phyloP scores from a whole-genome alignment of 1,284 basidiomycete genomes.

The Puccinia horiana region DNA sequence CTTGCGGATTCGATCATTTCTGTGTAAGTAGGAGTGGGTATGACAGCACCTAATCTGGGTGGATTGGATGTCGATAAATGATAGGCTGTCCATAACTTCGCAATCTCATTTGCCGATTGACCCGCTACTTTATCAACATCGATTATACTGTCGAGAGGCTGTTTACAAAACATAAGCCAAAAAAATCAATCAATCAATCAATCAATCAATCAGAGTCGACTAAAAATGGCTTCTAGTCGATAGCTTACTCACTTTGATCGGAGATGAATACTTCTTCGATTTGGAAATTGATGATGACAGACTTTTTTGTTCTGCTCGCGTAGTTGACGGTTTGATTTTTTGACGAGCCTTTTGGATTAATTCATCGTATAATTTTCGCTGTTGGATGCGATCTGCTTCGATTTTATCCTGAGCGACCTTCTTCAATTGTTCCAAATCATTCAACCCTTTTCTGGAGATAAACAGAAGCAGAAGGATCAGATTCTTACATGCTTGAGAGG shows the following conservation, averaged over 20 bases:
- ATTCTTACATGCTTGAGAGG: no score
- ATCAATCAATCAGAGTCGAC: background rate
- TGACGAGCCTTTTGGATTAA: constrained; percentile 19
- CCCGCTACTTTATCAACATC: constrained; percentile 73
- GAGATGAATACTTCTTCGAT: constrained; percentile 35
- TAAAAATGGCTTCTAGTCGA: no score
- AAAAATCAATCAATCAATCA: background rate
- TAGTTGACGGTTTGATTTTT: background rate
- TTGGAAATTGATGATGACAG: background rate
- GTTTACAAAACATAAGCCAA: no score
- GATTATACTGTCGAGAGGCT: constrained; percentile 79
- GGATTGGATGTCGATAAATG: constrained; percentile 65
- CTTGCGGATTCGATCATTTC: constrained; percentile 69
- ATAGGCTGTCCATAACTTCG: constrained; percentile 82
- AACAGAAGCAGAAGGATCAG: background rate
- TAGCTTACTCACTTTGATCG: constrained; percentile 40
- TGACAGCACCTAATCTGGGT: constrained; percentile 74
- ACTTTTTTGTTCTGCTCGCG: background rate
- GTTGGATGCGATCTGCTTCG: constrained; percentile 11
- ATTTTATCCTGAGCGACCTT: constrained; percentile 18
- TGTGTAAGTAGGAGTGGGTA: constrained; percentile 72
- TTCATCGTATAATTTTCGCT: constrained; percentile 37
- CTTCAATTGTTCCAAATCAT: constrained; percentile 38
- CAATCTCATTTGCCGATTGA: constrained; percentile 72
- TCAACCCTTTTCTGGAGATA: constrained; percentile 21